Evolutionary conservation across 495 filamentous ascomycete genomes (phyloP), one percentile per base, ranked within the genome.

Genomic region (Penicillium flavigenum): DNA sequence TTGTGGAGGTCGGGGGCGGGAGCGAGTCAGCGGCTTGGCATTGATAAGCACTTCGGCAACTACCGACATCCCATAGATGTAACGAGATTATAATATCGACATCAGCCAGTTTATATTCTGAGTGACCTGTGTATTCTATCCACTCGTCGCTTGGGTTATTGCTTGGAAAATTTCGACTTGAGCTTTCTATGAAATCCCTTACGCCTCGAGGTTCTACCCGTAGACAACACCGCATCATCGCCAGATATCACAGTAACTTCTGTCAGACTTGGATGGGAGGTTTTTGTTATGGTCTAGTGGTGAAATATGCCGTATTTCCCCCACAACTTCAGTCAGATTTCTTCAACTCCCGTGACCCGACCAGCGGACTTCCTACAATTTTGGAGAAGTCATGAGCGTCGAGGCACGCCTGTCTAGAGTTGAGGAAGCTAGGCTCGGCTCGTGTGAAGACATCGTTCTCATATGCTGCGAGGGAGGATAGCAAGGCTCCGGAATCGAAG

Each of bases 331-430:
- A 16, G 16, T 1, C 42, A 3, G 14, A 32, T 36, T 36, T 46
- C 26, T n/a, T 54, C 42, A 57, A 60, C 17, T 42, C 29, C n/a
- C 63, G 32, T 9, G 46, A 47, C 5, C 42, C 44, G 10, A 76
- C 64, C 31, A 76, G 55, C 0, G 74, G 74, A 49, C 73, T 76
- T 32, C 67, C 61, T n/a, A 73, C 63, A 11, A 76, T 73, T 20
- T 51, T 70, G 2, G 68, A 59, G 62, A 79, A 86, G 32, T 81
- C 72, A 67, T 88, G 86, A 1, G 86, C 85, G 65, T 88, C 86
- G 1, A 86, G 46, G 62, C 85, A 87, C 1, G 84, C 86, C 60
- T 80, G 78, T 4, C 86, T 71, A 32, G 81, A 83, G 5, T 79
- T 74, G 29, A 83, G 62, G 17, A 87, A 81, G 2, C 78, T 83